phyloP scores from a whole-genome alignment of 257 asterid genomes.

The Cinchona pubescens region DNA sequence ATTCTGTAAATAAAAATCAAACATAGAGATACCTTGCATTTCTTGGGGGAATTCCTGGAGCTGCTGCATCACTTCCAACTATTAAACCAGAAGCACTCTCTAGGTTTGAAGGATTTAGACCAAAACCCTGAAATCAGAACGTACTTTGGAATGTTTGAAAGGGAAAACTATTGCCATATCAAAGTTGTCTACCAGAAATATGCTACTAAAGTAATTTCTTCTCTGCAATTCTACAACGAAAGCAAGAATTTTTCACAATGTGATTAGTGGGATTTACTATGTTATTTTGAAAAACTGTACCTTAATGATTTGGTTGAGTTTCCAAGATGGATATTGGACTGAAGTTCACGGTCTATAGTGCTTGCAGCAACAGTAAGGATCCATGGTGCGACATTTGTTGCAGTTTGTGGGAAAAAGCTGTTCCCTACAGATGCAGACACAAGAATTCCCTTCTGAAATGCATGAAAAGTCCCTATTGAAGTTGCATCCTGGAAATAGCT shows the following conservation, averaged over 20 bases:
- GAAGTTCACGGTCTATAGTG: slow-evolving; percentile 50
- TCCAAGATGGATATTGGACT: slow-evolving; percentile 36
- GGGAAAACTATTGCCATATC: not conserved
- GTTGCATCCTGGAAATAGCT: slow-evolving; percentile 38
- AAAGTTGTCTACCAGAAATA: not conserved
- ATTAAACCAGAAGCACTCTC: slow-evolving; percentile 35
- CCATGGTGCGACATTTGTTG: slow-evolving; percentile 69
- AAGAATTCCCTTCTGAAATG: slow-evolving; percentile 61
- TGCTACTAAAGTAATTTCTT: not conserved
- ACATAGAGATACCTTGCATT: slow-evolving; percentile 41
- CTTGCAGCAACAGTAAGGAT: slow-evolving; percentile 75
- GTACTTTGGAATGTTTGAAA: not conserved
- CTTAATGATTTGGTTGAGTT: slow-evolving; percentile 40
- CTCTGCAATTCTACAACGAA: not conserved
- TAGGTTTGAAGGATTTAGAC: slow-evolving; percentile 40
- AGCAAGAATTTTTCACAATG: not conserved
- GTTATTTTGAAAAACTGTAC: slow-evolving; percentile 12
- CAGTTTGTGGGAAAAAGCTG: slow-evolving; percentile 25
- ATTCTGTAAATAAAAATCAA: not conserved
- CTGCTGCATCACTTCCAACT: slow-evolving; percentile 45
- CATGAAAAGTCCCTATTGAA: slow-evolving; percentile 59
- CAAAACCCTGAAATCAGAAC: slow-evolving; percentile 39
- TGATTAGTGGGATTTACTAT: not conserved
- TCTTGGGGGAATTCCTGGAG: slow-evolving; percentile 37
- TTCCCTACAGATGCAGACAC: slow-evolving; percentile 71